Percentiles rank a stretch among this genome's conserved stretches.
Conservation (phyloP, 2,329 filamentous ascomycete species). For the Elsinoe perseae region DNA sequence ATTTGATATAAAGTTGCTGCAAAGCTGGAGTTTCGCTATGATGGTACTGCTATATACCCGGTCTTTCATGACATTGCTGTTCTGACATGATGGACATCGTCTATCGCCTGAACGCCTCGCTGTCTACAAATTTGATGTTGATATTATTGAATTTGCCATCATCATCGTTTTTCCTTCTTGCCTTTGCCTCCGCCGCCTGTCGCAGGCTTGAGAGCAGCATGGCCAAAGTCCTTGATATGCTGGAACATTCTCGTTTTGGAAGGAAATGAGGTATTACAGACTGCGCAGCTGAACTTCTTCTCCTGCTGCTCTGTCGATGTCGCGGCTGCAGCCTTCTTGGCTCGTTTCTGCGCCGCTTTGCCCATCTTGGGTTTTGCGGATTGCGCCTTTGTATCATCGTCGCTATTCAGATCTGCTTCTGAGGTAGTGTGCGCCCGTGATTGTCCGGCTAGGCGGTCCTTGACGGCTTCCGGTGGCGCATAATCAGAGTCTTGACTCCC, state of each 20-base stretch:
- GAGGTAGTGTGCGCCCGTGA: not conserved
- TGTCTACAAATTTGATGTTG: too few relatives aligned
- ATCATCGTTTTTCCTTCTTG: conserved; percentile 26
- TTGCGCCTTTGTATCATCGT: not conserved
- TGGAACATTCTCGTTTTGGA: conserved; percentile 66
- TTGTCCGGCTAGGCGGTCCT: conserved; percentile 29
- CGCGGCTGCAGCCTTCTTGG: conserved; percentile 38
- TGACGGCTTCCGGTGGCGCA: conserved; percentile 35
- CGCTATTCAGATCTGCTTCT: not conserved
- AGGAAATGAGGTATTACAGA: conserved; percentile 70
- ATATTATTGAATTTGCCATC: not conserved
- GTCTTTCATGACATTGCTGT: conserved; percentile 7
- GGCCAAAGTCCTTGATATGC: conserved; percentile 59
- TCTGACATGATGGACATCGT: not conserved
- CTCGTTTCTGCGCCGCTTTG: conserved; percentile 42
- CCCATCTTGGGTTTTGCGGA: conserved; percentile 33
- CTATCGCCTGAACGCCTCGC: not conserved
- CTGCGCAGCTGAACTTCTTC: conserved; percentile 60
- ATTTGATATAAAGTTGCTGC: conserved; percentile 26
- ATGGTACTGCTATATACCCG: not conserved
- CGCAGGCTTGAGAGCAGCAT: conserved; percentile 47
- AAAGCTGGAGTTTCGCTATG: not conserved
- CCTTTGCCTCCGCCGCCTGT: conserved; percentile 23
- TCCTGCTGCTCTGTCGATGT: conserved; percentile 27
- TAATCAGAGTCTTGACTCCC: conserved; percentile 38